Conservation (phyloP, 495 filamentous ascomycete species). For the Hyaloscypha variabilis region DNA sequence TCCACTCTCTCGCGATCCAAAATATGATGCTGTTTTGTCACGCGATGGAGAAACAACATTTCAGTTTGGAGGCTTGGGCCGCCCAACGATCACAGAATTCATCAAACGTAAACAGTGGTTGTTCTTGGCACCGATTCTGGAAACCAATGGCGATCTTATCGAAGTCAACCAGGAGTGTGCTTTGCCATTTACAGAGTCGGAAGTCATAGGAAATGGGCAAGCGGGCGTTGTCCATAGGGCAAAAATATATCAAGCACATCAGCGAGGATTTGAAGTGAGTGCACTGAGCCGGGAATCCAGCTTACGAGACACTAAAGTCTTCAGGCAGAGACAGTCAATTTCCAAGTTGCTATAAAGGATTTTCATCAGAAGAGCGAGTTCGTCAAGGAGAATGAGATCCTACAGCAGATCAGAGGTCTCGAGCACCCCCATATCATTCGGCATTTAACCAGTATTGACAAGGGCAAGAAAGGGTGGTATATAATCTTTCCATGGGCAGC, state of each 20-base stretch:
- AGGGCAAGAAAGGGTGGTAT: conserved; percentile 20
- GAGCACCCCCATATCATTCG: conserved; percentile 5
- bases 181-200: conserved; percentile 12
- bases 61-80: background rate
- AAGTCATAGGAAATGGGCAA: background rate
- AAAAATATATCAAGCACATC: conserved; percentile 14
- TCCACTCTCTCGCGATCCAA: conserved; percentile 7
- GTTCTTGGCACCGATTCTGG: conserved; percentile 7
- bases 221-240: background rate
- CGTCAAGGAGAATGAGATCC: conserved; percentile 9
- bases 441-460: conserved; percentile 7
- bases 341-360: background rate
- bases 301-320: background rate
- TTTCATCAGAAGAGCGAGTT: conserved; percentile 12
- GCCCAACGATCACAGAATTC: conserved; percentile 1
- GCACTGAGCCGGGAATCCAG: conserved; percentile 6
- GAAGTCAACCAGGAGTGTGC: background rate
- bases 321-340: conserved; percentile 5
- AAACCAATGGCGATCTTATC: background rate
- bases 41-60: conserved; percentile 2
- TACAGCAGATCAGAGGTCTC: conserved; percentile 1
- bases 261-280: conserved; percentile 16
- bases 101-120: conserved; percentile 7
- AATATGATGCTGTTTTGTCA: background rate
- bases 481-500: conserved; percentile 36